Conservation (phyloP, 495 filamentous ascomycete species). For the Talaromyces adpressus region DNA sequence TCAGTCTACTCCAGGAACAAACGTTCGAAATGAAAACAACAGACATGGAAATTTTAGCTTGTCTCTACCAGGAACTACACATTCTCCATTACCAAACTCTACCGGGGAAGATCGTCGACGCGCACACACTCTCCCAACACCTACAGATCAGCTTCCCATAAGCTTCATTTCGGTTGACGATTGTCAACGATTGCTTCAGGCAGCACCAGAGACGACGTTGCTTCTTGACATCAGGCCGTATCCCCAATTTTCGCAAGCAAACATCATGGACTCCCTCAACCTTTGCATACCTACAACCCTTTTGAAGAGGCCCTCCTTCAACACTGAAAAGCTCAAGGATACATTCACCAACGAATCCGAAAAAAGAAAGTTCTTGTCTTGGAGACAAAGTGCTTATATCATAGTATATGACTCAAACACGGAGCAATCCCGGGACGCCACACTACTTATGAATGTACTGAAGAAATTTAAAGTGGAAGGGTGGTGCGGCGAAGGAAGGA, state of each 20-base stretch:
- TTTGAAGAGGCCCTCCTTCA: slow-evolving; percentile 84
- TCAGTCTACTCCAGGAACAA: slow-evolving; percentile 21
- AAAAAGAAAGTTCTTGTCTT: slow-evolving; percentile 65
- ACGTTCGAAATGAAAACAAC: slow-evolving; percentile 17
- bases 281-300: slow-evolving; percentile 94
- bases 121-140: slow-evolving; percentile 51
- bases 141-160: slow-evolving; percentile 30
- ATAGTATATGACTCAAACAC: slow-evolving; percentile 83
- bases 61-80: slow-evolving; percentile 17
- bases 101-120: slow-evolving; percentile 35
- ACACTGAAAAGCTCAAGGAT: slow-evolving; percentile 78
- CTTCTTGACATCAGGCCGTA: slow-evolving; percentile 86
- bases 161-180: slow-evolving; percentile 56
- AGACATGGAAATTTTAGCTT: slow-evolving; percentile 28
- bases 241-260: slow-evolving; percentile 68
- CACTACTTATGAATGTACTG: slow-evolving; percentile 69
- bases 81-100: slow-evolving; percentile 19
- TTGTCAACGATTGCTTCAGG: slow-evolving; percentile 60
- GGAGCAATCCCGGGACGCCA: slow-evolving; percentile 67
- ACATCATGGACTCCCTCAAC: slow-evolving; percentile 74
- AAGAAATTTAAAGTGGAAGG: slow-evolving; percentile 88
- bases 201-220: slow-evolving; percentile 49
- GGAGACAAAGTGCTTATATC: slow-evolving; percentile 67
- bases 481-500: slow-evolving; percentile 64
- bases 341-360: slow-evolving; percentile 76